phyloP scores from a whole-genome alignment of 169 alveolate species.

The Plasmodium adleri region DNA sequence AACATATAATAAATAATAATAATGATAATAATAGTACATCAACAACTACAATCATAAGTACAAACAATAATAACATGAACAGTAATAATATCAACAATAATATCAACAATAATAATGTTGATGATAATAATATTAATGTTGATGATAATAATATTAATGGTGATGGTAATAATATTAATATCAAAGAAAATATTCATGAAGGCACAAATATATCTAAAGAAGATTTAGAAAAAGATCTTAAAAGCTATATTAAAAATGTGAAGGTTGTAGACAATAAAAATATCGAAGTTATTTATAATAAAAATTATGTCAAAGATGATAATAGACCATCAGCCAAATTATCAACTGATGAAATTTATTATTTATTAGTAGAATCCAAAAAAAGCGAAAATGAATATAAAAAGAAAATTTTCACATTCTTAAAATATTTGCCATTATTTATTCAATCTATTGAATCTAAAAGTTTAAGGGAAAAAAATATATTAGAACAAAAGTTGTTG shows the following conservation, averaged over 20 bases:
- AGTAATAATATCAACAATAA: neutral
- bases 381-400: slow-evolving; percentile 72
- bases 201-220: neutral
- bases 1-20: neutral
- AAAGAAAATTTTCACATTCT: slow-evolving; percentile 55
- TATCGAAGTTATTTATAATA: slow-evolving; percentile 54
- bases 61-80: neutral
- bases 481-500: slow-evolving; percentile 35
- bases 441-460: slow-evolving; percentile 60
- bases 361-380: slow-evolving; percentile 61
- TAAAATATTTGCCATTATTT: slow-evolving; percentile 61
- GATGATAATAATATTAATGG: neutral
- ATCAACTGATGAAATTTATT: slow-evolving; percentile 67
- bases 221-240: slow-evolving; percentile 16
- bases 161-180: neutral
- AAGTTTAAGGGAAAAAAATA: slow-evolving; percentile 54
- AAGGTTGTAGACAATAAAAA: slow-evolving; percentile 26
- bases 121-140: neutral
- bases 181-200: neutral
- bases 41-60: neutral
- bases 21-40: neutral
- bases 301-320: slow-evolving; percentile 22
- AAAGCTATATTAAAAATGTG: slow-evolving; percentile 50
- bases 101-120: neutral
- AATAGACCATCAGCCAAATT: slow-evolving; percentile 54